phyloP scores from a whole-genome alignment of 176 grass and related monocot genomes.

The Musa itinerans region DNA sequence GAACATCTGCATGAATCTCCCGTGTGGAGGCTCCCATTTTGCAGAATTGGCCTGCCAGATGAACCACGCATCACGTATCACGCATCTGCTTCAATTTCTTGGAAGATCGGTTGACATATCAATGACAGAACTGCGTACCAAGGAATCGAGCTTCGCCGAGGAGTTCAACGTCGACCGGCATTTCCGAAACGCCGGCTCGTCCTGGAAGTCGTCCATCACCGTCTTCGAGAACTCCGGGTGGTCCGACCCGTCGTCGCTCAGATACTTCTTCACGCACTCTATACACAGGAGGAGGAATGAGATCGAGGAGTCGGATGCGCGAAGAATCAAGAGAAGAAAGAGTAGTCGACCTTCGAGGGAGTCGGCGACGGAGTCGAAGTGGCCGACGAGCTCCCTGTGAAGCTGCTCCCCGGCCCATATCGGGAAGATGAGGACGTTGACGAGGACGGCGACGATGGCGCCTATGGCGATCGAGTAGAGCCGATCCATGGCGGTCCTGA shows the following conservation, averaged over 20 bases:
- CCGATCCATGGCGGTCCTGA: constrained; percentile 56
- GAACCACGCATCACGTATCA: neutral
- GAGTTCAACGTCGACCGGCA: constrained; percentile 57
- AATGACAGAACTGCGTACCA: constrained; percentile 31
- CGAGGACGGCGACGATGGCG: constrained; percentile 54
- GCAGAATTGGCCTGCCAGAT: constrained; percentile 51
- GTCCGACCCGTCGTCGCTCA: constrained; percentile 51
- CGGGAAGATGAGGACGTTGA: constrained; percentile 55
- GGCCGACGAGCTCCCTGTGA: constrained; percentile 66
- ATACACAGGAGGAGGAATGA: constrained; percentile 11
- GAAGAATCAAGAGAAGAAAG: neutral
- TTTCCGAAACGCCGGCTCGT: constrained; percentile 60
- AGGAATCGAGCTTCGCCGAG: constrained; percentile 54
- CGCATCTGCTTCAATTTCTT: neutral
- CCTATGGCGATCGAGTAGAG: constrained; percentile 83
- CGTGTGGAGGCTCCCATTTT: constrained; percentile 88
- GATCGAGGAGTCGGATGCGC: neutral
- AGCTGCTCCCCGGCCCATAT: constrained; percentile 85
- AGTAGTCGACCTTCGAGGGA: constrained; percentile 56
- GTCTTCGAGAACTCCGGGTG: constrained; percentile 60
- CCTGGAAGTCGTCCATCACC: constrained; percentile 61
- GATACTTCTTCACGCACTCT: constrained; percentile 86
- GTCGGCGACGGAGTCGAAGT: constrained; percentile 59
- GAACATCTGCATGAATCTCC: constrained; percentile 72
- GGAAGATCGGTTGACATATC: neutral